Evolutionary conservation across 331 rosid genomes (phyloP).

Genomic region (Rosa hybrid): DNA sequence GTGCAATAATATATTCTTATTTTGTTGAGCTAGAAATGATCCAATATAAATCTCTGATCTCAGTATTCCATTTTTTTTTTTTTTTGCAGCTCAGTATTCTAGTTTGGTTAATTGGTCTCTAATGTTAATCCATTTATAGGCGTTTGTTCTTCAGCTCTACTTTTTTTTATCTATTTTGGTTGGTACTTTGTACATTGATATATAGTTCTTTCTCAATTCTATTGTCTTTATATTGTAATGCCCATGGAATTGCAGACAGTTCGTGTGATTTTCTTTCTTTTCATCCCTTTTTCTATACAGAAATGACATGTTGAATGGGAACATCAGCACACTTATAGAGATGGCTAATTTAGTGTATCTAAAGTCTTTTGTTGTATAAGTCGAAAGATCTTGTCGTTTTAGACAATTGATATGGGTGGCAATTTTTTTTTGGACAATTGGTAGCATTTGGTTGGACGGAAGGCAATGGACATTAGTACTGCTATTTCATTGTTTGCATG

Average conservation of each 20-base stretch:
- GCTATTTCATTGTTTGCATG: too few species aligned
- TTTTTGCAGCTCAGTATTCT: too few species aligned
- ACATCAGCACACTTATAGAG: neutral
- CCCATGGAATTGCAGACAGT: neutral
- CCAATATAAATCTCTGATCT: neutral
- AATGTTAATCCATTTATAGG: neutral
- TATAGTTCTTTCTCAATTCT: neutral
- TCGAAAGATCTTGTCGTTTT: neutral
- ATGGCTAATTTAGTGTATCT: neutral
- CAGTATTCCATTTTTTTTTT: too few species aligned
- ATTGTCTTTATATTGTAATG: neutral
- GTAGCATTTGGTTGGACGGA: too few species aligned
- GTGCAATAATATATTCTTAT: too few species aligned
- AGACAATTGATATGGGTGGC: neutral
- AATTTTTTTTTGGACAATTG: too few species aligned
- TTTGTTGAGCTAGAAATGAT: neutral
- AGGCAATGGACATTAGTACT: too few species aligned
- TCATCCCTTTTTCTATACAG: neutral
- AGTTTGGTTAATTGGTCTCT: slow-evolving; percentile 3
- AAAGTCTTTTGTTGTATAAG: neutral
- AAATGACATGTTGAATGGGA: neutral
- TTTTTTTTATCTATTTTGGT: neutral
- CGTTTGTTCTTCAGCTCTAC: neutral
- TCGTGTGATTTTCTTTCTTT: neutral
- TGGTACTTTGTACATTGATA: neutral